phyloP scores from a whole-genome alignment of 2,329 filamentous ascomycete genomes.

The Bipolaris victoriae region DNA sequence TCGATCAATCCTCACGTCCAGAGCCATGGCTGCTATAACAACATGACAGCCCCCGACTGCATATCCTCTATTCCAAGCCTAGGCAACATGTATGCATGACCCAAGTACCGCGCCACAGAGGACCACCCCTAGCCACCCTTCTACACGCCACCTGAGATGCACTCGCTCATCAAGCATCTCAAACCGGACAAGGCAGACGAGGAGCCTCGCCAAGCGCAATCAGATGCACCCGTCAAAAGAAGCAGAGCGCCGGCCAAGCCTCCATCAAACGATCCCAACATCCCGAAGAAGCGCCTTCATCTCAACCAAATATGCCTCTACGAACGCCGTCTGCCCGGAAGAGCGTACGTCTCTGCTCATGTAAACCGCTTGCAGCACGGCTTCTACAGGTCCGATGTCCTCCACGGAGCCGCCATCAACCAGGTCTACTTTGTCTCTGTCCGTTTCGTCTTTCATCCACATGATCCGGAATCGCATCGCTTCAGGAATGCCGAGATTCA shows the following conservation, averaged over 20 bases:
- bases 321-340: conserved; percentile 56
- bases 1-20: background rate
- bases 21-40: background rate
- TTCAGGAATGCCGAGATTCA: conserved; percentile 57
- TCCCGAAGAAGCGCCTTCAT: conserved; percentile 34
- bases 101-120: background rate
- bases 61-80: background rate
- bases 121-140: background rate
- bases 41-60: background rate
- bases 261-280: conserved; percentile 32
- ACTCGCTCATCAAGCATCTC: conserved; percentile 18
- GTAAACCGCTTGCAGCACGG: conserved; percentile 59
- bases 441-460: conserved; percentile 58
- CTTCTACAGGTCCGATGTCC: conserved; percentile 51
- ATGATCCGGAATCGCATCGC: conserved; percentile 51
- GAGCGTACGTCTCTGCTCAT: conserved; percentile 58
- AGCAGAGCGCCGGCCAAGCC: conserved; percentile 18
- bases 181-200: conserved; percentile 6
- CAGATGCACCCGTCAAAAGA: conserved; percentile 9
- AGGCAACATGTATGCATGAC: conserved; percentile 3
- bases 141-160: conserved; percentile 11
- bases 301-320: conserved; percentile 54
- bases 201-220: background rate
- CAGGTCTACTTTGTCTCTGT: conserved; percentile 58
- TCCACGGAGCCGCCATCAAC: conserved; percentile 52